Evolutionary conservation across 148 eudicot genomes (phyloP).

Genomic region (Vaccinium vitisidaea): DNA sequence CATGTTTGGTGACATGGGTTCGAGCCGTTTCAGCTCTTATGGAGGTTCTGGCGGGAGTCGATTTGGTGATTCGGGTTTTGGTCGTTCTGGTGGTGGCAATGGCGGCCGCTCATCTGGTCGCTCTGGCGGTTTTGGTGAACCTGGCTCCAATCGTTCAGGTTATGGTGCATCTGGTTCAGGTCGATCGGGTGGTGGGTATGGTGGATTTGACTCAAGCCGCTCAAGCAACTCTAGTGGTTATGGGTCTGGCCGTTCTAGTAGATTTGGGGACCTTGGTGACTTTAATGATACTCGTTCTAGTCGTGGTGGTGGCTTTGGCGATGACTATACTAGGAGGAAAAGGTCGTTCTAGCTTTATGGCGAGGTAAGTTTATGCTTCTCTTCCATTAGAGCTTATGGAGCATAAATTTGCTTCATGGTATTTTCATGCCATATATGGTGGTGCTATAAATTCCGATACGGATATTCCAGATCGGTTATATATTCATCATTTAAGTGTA

Average conservation of each 20-base stretch:
- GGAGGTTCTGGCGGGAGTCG: slow-evolving; percentile 40
- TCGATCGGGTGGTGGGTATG: slow-evolving; percentile 36
- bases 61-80: slow-evolving; percentile 31
- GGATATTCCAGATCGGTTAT: neutral
- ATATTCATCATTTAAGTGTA: neutral
- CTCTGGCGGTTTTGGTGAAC: slow-evolving; percentile 36
- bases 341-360: slow-evolving; percentile 20
- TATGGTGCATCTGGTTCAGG: slow-evolving; percentile 38
- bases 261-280: slow-evolving; percentile 39
- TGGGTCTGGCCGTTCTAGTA: slow-evolving; percentile 43
- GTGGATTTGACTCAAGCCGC: slow-evolving; percentile 28
- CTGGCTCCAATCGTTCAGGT: slow-evolving; percentile 29
- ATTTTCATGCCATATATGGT: neutral
- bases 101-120: slow-evolving; percentile 26
- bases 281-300: slow-evolving; percentile 31
- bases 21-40: slow-evolving; percentile 8
- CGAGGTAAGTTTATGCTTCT: slow-evolving; percentile 13
- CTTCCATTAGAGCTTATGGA: slow-evolving; percentile 2
- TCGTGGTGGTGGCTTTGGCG: slow-evolving; percentile 45
- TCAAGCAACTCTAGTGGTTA: slow-evolving; percentile 32
- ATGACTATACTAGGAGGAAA: slow-evolving; percentile 29
- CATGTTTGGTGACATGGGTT: slow-evolving; percentile 45
- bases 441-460: neutral
- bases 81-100: slow-evolving; percentile 34
- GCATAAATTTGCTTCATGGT: neutral